Base-by-base conservation (phyloP, 1,139 yeast genomes). In the Taphrina populina region DNA sequence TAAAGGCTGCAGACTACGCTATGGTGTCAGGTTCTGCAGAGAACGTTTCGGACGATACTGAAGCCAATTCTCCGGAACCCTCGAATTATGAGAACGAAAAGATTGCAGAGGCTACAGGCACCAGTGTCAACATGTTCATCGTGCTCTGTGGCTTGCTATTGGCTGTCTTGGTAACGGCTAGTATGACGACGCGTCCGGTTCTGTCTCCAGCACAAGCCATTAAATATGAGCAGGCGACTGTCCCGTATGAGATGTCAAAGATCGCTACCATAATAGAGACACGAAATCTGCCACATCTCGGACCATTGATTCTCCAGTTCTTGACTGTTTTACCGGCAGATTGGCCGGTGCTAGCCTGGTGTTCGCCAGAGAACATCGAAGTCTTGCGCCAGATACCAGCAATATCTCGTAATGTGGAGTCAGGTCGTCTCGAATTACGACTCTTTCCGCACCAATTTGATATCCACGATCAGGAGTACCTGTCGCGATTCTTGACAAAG, bases 401-500 rank as follows among this genome's bases (percentile, higher is more conserved):
- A 7, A 15, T 49, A 15, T 30, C 36, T 20, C 37, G 54, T 10
- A 32, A 40, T 15, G 17, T 49, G 24, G 37, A 29, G 21, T 26
- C 30, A 2, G 46, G 54, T 20, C 34, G 54, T 11, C 46, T 49
- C 24, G 44, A 49, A 29, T 27, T 49, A 11, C 44, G 37, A 3
- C 39, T 49, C 11, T 49, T 49, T 15, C 54, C 54, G 23, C 46
- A 49, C 17, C 46, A 49, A 32, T 49, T 37, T 13, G 54, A 37
- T 19, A 49, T 49, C 13, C 46, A 32, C 3, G 36, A 40, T 17
- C 54, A 49, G 33, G 54, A 49, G 32, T 30, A 39, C n/a, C 45
- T 49, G 32, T 49, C 54, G 33, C 32, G 54, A 20, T 49, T 49
- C 33, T 40, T 49, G 29, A 49, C 54, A 6, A 49, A 37, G 27